These are phyloP conservation scores for Dendrobium officinale DNA, from an alignment of 106 monocot genomes.

Conservation along the genomic window DNA sequence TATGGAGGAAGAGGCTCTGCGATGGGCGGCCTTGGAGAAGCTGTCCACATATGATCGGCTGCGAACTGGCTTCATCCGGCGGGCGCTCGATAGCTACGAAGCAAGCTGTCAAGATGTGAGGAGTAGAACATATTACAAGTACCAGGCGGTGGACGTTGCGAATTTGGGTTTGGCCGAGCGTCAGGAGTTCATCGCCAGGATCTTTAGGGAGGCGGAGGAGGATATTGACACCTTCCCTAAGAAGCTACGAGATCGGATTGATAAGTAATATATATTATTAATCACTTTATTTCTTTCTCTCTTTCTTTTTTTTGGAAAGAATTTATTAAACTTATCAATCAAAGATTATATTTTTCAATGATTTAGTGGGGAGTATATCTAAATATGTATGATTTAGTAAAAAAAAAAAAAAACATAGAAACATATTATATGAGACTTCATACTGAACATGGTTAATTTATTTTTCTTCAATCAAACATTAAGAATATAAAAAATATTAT, in stretches of 20 bases:
- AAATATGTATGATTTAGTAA: too few relatives aligned
- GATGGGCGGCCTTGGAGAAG: constrained; percentile 67
- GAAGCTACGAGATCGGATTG: constrained; percentile 53
- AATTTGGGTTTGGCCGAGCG: constrained; percentile 34
- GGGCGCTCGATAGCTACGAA: constrained; percentile 7
- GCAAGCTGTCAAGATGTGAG: background rate
- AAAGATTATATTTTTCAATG: too few relatives aligned
- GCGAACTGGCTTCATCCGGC: constrained; percentile 37
- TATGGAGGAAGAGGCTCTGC: constrained; percentile 58
- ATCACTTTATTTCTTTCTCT: too few relatives aligned
- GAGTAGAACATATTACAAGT: constrained; percentile 12
- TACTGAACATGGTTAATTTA: too few relatives aligned
- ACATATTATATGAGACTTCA: too few relatives aligned
- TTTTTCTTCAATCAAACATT: too few relatives aligned
- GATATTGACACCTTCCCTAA: constrained; percentile 49
- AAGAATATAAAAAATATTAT: too few relatives aligned
- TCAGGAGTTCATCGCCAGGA: constrained; percentile 58
- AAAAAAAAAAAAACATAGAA: too few relatives aligned
- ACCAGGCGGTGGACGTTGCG: constrained; percentile 50
- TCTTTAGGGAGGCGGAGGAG: constrained; percentile 57
- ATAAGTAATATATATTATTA: constrained; percentile 23
- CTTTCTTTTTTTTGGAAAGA: too few relatives aligned
- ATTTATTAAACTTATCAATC: too few relatives aligned
- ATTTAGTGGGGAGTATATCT: too few relatives aligned
- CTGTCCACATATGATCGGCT: constrained; percentile 55